Base-by-base conservation (phyloP, 2,329 filamentous ascomycete genomes). In the Fusarium brachygibbosum region DNA sequence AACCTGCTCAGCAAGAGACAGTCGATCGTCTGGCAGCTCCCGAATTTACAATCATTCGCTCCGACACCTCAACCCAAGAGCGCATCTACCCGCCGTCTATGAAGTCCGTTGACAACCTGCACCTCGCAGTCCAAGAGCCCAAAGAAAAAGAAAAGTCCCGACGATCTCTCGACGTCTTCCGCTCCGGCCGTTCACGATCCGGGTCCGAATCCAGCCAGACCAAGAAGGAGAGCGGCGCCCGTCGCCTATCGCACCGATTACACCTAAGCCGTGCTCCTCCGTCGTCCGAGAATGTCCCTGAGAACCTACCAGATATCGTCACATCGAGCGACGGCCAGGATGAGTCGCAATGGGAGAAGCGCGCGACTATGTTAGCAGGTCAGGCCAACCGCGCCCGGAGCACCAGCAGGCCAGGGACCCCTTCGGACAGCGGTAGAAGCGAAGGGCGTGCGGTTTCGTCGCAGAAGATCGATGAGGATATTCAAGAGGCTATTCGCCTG, bases 401-500 rank as follows among this genome's bases (percentile, higher is more conserved):
- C 69, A 63, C 29, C 41, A 69, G 67, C 35, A 79, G 79, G 19
- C 82, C 85, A 6, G 68, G 75, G 12, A 80, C 82, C 14, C 80
- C 83, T 62, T 73, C n/a, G 64, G 73, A 31, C 52, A 63, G 34
- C 49, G 37, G 41, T 17, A 75, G 73, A 53, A 71, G 78, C 25
- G 37, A 61, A 46, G 72, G 72, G 29, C 68, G 71, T 16, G 63
- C 80, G 70, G 76, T 70, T 38, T 85, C 83, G 54, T 84, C 83
- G 48, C 83, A 86, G 76, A 80, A 81, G 60, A 85, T 86, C 55
- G 88, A 91, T 76, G 85, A 87, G 61, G 90, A 93, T 79, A 97
- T 99, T 61, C 95, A 98, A 80, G 91, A 97, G 81, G 96, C 96
- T n/a, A 99, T 99, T 77, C 87, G 91, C 65, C 84, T 98, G 69